Evolutionary conservation across 2,329 filamentous ascomycete genomes (phyloP), one percentile per base, ranked within the genome.

Genomic region (Paecilomyces dactylethromorphus): DNA sequence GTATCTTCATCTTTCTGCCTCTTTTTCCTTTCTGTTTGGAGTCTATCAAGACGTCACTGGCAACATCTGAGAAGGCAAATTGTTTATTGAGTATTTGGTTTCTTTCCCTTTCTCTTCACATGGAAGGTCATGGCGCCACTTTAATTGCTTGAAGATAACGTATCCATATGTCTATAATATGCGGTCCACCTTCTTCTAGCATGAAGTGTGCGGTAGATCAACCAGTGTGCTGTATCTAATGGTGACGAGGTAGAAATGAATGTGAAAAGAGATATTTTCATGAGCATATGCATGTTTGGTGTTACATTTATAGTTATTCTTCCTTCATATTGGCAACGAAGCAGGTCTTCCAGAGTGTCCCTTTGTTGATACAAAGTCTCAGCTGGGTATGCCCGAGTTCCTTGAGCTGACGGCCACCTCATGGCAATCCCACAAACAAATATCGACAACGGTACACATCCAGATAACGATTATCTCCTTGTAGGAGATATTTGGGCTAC

Each of bases 141-240:
- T 45, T 6, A 18, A 18, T 18, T n/a, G 39, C 39, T 8, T 15
- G 39, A n/a, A 5, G 39, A n/a, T 45, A 45, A 45, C 39, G 15
- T 18, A 10, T 45, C 15, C 39, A 45, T 45, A n/a, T 15, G 10
- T 18, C 13, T 62, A 58, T 66, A 62, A 61, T 64, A 63, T 66
- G 64, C 58, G 53, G 33, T 57, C 59, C 53, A 35, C 51, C 51
- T 50, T 51, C 26, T 60, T 33, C 52, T 13, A 53, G 45, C 54
- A n/a, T 45, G 33, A 45, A 21, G 18, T 12, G 21, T 18, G 24
- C 21, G 26, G 12, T 21, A 22, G 18, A 26, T 33, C 8, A 12
- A 33, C n/a, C 39, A 45, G 39, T 45, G 39, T 45, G 21, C 39
- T 45, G 39, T 45, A 45, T n/a, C 39, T 45, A 45, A 45, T 45